These are phyloP conservation scores for Azolla pinnata DNA, from an alignment of 75 land plant species.

Conservation along the genomic window DNA sequence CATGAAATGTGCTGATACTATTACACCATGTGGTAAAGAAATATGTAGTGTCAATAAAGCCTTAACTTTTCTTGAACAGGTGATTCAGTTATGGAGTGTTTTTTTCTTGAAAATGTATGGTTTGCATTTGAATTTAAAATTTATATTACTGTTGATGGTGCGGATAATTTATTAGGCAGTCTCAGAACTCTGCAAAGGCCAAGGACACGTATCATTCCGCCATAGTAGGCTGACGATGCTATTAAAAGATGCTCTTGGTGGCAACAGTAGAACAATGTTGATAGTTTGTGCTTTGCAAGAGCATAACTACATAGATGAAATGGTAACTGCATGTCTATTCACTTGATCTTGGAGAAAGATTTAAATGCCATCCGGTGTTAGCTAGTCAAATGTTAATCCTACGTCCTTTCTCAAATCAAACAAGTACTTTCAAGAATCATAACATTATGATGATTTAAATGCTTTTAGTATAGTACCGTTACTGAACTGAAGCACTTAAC, in stretches of 20 bases:
- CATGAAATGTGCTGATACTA: slow-evolving; percentile 5
- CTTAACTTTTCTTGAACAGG: slow-evolving; percentile 37
- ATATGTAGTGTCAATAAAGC: slow-evolving; percentile 29
- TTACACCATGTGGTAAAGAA: slow-evolving; percentile 16
- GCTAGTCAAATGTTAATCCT: too few species aligned
- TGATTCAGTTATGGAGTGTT: background rate
- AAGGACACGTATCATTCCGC: slow-evolving; percentile 27
- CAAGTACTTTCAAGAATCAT: too few species aligned
- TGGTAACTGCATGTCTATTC: too few species aligned
- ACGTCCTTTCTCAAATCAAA: too few species aligned
- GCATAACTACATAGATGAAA: slow-evolving; percentile 31
- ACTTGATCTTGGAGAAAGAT: too few species aligned
- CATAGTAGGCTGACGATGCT: slow-evolving; percentile 29
- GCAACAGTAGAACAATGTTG: slow-evolving; percentile 31
- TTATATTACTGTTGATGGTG: background rate
- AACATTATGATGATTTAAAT: too few species aligned
- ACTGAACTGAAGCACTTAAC: too few species aligned
- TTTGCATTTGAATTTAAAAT: background rate
- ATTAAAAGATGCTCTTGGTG: slow-evolving; percentile 28
- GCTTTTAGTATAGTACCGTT: too few species aligned
- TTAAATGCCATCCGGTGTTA: too few species aligned
- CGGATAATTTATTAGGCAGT: slow-evolving; percentile 18
- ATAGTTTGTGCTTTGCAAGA: slow-evolving; percentile 31
- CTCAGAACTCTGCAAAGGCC: slow-evolving; percentile 26
- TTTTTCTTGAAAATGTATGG: background rate